Evolutionary conservation across 306 rosid genomes (phyloP).

Genomic region (Prunus davidiana): DNA sequence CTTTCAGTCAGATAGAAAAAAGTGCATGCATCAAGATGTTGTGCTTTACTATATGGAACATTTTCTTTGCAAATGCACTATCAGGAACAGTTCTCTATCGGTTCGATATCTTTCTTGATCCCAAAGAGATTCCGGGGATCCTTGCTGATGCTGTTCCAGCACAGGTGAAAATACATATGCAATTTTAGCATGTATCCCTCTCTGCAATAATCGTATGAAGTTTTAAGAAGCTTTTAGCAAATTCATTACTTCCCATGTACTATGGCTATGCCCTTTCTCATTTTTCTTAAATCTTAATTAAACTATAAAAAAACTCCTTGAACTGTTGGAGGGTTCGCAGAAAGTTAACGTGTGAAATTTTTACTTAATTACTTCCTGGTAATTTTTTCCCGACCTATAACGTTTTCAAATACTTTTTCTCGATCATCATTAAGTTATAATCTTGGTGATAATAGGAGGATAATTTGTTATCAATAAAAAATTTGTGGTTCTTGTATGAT

Average conservation of each 20-base stretch:
- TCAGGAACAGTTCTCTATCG: slow-evolving; percentile 76
- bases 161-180: slow-evolving; percentile 50
- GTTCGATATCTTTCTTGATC: slow-evolving; percentile 65
- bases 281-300: not conserved
- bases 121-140: slow-evolving; percentile 61
- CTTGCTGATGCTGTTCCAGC: slow-evolving; percentile 84
- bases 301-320: not conserved
- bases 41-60: slow-evolving; percentile 81
- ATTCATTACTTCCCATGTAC: not conserved
- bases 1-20: slow-evolving; percentile 61
- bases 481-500: not conserved
- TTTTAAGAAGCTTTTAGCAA: slow-evolving; percentile 3
- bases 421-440: not conserved
- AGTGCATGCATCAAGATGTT: slow-evolving; percentile 73
- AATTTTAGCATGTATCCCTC: slow-evolving; percentile 2
- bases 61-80: slow-evolving; percentile 83
- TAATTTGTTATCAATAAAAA: not conserved
- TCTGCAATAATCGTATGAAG: not conserved
- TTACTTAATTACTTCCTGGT: not conserved
- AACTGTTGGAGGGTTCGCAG: not conserved
- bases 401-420: not conserved
- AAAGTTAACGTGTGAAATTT: not conserved
- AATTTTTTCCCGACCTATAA: not conserved
- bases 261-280: not conserved
- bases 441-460: not conserved